Evolutionary conservation across 768 basidiomycete genomes (phyloP).

Genomic region (Leccinum imitatum): DNA sequence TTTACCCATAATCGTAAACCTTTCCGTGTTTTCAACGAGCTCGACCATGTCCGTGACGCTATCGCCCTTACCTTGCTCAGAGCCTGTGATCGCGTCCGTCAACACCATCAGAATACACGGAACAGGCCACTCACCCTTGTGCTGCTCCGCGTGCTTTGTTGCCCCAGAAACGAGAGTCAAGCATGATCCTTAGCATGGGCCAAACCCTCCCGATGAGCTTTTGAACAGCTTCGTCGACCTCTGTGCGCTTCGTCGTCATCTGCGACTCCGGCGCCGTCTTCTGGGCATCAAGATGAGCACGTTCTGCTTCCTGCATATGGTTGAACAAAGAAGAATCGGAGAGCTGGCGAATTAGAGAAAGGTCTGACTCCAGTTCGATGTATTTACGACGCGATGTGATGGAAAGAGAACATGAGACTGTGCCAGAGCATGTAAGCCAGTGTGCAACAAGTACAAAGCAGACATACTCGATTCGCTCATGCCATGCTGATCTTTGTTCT

Average conservation of each 20-base stretch:
- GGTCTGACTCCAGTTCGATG: slow-evolving; percentile 32
- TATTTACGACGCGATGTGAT: slow-evolving; percentile 35
- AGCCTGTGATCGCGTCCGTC: too few species aligned
- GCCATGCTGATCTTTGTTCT: slow-evolving; percentile 39
- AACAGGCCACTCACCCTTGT: too few species aligned
- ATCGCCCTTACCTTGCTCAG: too few species aligned
- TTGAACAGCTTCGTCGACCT: slow-evolving; percentile 30
- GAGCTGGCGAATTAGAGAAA: slow-evolving; percentile 28
- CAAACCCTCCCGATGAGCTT: slow-evolving; percentile 39
- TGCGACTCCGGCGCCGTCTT: slow-evolving; percentile 23
- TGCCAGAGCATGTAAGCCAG: neutral
- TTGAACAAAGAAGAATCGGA: slow-evolving; percentile 23
- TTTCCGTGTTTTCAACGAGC: too few species aligned
- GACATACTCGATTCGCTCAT: slow-evolving; percentile 41
- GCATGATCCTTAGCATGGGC: slow-evolving; percentile 32
- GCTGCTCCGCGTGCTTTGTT: too few species aligned
- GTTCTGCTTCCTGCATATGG: slow-evolving; percentile 26
- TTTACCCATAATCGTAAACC: too few species aligned
- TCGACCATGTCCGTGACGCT: too few species aligned
- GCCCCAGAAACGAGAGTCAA: too few species aligned
- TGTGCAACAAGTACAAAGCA: neutral
- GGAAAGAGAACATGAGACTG: slow-evolving; percentile 38
- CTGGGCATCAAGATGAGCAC: slow-evolving; percentile 23
- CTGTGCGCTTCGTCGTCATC: slow-evolving; percentile 32
- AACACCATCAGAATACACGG: too few species aligned